phyloP scores from a whole-genome alignment of 1,139 yeast genomes.

The Magnusiomyces ingens region DNA sequence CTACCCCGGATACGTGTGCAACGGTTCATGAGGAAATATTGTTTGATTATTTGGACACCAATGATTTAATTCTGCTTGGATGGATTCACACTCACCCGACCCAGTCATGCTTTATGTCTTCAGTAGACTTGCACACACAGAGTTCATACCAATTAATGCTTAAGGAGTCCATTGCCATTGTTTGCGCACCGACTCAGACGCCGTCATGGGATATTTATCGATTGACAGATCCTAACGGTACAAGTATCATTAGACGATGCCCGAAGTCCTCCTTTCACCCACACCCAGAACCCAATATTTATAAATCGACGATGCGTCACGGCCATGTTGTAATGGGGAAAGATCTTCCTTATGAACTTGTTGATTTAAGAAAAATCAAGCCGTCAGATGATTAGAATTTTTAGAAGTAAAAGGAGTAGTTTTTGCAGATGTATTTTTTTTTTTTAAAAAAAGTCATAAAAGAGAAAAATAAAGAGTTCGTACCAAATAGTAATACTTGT shows the following conservation, averaged over 20 bases:
- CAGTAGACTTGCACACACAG: slow-evolving; percentile 58
- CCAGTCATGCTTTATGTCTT: slow-evolving; percentile 54
- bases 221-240: slow-evolving; percentile 56
- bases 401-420: not conserved
- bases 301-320: slow-evolving; percentile 40
- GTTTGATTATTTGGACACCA: slow-evolving; percentile 45
- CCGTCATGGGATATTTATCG: slow-evolving; percentile 52
- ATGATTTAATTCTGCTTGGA: slow-evolving; percentile 52
- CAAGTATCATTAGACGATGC: slow-evolving; percentile 46
- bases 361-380: slow-evolving; percentile 36
- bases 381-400: slow-evolving; percentile 3
- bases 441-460: not conserved
- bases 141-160: slow-evolving; percentile 58
- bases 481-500: no score
- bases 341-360: slow-evolving; percentile 40
- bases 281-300: slow-evolving; percentile 44
- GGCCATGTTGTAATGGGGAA: slow-evolving; percentile 46
- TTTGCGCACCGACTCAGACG: slow-evolving; percentile 45
- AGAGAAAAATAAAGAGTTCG: slow-evolving; percentile 12
- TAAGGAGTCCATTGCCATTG: slow-evolving; percentile 60
- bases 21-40: slow-evolving; percentile 50
- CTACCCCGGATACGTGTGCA: slow-evolving; percentile 52
- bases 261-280: slow-evolving; percentile 44
- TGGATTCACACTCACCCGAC: slow-evolving; percentile 70
- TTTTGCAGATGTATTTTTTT: no score